A percentile compares a stretch with the other conserved stretches of the same genome.
These are phyloP conservation scores for Calocybe cyanea DNA, from an alignment of 768 basidiomycete genomes.

Conservation along the genomic window DNA sequence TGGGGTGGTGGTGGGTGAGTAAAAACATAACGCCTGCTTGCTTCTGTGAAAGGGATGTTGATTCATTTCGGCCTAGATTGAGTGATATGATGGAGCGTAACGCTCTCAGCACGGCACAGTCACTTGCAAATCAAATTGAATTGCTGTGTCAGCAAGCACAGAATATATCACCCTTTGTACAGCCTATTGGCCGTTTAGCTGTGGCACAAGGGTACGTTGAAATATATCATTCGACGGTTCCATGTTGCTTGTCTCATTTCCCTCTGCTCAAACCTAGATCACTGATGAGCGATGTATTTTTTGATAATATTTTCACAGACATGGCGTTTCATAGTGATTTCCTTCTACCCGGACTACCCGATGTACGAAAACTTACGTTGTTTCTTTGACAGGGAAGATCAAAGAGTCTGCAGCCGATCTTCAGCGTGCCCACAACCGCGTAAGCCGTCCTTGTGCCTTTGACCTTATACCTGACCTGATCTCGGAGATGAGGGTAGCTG, in stretches of 20 bases:
- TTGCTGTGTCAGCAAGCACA: slow-evolving; percentile 36
- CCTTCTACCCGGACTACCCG: background rate
- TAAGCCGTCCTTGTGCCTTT: slow-evolving; percentile 14
- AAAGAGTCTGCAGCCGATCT: slow-evolving; percentile 32
- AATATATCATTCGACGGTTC: background rate
- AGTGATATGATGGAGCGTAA: slow-evolving; percentile 40
- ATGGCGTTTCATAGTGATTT: slow-evolving; percentile 36
- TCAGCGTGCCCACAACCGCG: slow-evolving; percentile 30
- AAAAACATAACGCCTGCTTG: background rate
- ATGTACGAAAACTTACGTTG: background rate
- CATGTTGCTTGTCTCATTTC: background rate
- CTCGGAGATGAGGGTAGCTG: slow-evolving; percentile 20
- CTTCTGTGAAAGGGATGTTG: background rate
- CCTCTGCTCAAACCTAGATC: slow-evolving; percentile 21
- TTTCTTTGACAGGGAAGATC: slow-evolving; percentile 31
- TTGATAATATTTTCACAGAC: slow-evolving; percentile 42
- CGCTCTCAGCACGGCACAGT: slow-evolving; percentile 32
- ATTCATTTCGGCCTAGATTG: slow-evolving; percentile 21
- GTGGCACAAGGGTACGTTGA: slow-evolving; percentile 35
- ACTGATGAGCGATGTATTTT: slow-evolving; percentile 36
- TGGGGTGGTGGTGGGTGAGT: slow-evolving; percentile 37
- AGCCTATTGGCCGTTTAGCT: slow-evolving; percentile 31
- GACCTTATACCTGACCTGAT: background rate
- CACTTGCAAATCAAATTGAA: slow-evolving; percentile 30
- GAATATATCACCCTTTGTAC: slow-evolving; percentile 30